A percentile compares a stretch with the other conserved stretches of the same genome.
These are phyloP conservation scores for Rhizophagus clarus DNA, from an alignment of 192 early-diverging fungal species.

Conservation along the genomic window DNA sequence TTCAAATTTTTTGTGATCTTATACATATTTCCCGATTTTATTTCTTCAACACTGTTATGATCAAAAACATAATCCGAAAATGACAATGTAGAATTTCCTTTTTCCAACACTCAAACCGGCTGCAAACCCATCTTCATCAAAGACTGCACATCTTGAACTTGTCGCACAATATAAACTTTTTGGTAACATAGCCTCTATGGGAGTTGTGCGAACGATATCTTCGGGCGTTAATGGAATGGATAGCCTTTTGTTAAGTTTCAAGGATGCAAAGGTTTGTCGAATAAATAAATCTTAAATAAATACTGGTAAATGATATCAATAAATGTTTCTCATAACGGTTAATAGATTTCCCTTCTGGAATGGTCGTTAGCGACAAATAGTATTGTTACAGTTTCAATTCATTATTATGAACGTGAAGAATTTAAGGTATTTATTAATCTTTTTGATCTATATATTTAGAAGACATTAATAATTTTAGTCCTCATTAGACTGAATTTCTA, in stretches of 20 bases:
- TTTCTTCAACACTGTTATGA: constrained; percentile 25
- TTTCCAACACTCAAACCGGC: constrained; percentile 39
- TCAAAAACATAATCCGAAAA: not conserved
- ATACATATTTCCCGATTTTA: constrained; percentile 2
- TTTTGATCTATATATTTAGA: not conserved
- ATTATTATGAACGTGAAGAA: constrained; percentile 94
- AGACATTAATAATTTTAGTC: not conserved
- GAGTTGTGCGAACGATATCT: constrained; percentile 66
- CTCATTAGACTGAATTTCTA: constrained; percentile 63
- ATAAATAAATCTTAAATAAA: not conserved
- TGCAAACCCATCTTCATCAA: constrained; percentile 28
- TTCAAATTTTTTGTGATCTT: not conserved
- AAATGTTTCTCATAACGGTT: not conserved
- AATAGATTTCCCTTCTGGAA: constrained; percentile 89
- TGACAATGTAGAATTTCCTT: constrained; percentile 24
- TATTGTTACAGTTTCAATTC: constrained; percentile 91
- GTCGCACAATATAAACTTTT: constrained; percentile 64
- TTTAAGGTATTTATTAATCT: constrained; percentile 59
- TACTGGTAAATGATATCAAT: too few species aligned
- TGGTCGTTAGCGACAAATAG: constrained; percentile 73
- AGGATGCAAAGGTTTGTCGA: constrained; percentile 78
- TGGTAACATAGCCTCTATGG: constrained; percentile 72
- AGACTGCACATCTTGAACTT: constrained; percentile 63
- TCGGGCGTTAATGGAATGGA: constrained; percentile 67
- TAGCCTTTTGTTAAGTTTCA: constrained; percentile 75